Evolutionary conservation across 2,329 filamentous ascomycete species (phyloP).

Genomic region (Monilinia fructicola): DNA sequence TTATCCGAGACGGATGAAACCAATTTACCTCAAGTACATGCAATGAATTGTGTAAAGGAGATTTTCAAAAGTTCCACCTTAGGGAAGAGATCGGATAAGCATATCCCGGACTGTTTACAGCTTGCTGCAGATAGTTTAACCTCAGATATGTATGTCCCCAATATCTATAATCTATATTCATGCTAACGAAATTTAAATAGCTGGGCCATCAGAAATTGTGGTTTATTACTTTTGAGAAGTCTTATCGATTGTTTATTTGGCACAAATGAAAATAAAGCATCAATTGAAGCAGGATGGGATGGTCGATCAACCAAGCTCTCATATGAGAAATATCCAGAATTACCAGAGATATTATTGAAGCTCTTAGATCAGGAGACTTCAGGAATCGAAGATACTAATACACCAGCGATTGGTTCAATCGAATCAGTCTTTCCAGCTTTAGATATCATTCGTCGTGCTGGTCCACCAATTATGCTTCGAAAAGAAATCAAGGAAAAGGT

Average conservation of each 20-base stretch:
- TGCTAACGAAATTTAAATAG: constrained; percentile 43
- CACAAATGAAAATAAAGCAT: constrained; percentile 67
- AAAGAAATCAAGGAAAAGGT: constrained; percentile 59
- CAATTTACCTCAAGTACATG: constrained; percentile 86
- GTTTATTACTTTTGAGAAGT: constrained; percentile 82
- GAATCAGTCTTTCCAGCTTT: constrained; percentile 80
- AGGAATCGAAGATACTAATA: constrained; percentile 15
- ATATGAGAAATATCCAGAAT: constrained; percentile 65
- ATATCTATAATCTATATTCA: neutral
- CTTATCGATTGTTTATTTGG: constrained; percentile 78
- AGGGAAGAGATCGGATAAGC: constrained; percentile 68
- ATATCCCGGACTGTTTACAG: constrained; percentile 71
- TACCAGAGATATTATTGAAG: constrained; percentile 62
- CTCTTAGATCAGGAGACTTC: constrained; percentile 50
- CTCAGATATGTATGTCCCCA: constrained; percentile 64
- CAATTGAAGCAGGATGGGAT: constrained; percentile 62
- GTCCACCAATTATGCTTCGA: constrained; percentile 58
- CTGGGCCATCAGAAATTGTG: constrained; percentile 95
- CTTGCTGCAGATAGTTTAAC: constrained; percentile 79
- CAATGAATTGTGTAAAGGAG: constrained; percentile 89
- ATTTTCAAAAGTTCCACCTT: constrained; percentile 83
- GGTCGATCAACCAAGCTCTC: constrained; percentile 64
- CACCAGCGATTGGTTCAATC: constrained; percentile 47
- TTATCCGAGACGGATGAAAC: constrained; percentile 56
- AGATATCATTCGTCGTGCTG: constrained; percentile 74